Base-by-base conservation (phyloP, 1,284 basidiomycete species). In the Ganoderma meredithae region DNA sequence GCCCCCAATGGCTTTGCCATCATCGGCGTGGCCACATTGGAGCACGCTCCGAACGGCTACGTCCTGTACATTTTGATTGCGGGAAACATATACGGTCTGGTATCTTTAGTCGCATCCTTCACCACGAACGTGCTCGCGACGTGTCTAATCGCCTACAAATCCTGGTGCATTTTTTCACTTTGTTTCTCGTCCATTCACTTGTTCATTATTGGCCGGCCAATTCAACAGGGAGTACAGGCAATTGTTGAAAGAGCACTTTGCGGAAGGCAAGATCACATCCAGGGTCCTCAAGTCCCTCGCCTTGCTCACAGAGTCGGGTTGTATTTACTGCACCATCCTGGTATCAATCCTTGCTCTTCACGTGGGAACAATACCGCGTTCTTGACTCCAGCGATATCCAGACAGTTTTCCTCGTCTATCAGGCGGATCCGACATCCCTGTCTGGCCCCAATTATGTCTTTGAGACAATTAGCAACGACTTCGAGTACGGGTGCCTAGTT, bases 241-340 rank as follows among this genome's bases (percentile, higher is more conserved):
- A 17, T 47, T 22, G n/a, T 15, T 63, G 13, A 31, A 49, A 31
- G n/a, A 9, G 22, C n/a, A 52, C 27, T 49, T 63, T 6, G 19
- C 49, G 9, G 44, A n/a, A 17, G 47, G 9, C 22, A 4, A n/a
- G 47, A 22, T 25, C 6, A 3, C 31, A n/a, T n/a, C 33, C 19
- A 31, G 62, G 17, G 62, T 53, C 17, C 44, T 63, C 27, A 63
- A 53, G 33, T n/a, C 33, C 3, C 49, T 63, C 12, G 62, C 62
- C 3, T 33, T 63, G 1, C 62, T 63, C 10, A 33, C 25, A 7
- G 62, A 63, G 19, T 63, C 62, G 8, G 62, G 62, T 12, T 36
- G 31, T 25, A 41, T 53, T 36, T 63, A 63, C 49, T 63, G 44
- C 36, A 19, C 49, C 3, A 27, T 63, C 47, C 33, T 63, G 44